Percentiles rank a stretch among this genome's conserved stretches.
phyloP scores from a whole-genome alignment of 805 yeast genomes.

The Zygosaccharomyces pseudorouxii region DNA sequence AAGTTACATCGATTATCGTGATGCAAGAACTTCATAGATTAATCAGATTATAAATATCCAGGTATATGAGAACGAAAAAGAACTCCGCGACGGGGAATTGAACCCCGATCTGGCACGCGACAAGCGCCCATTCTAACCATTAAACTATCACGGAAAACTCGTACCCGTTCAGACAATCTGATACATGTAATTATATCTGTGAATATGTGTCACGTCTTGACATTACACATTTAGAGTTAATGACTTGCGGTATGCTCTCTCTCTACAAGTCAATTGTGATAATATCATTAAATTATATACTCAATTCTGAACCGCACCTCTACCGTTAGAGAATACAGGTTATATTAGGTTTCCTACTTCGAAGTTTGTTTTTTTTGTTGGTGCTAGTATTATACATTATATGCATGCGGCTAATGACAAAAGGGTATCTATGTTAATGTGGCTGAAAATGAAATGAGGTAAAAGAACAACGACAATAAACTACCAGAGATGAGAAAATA shows the following conservation, averaged over 20 bases:
- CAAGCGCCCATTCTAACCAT: slow-evolving; percentile 31
- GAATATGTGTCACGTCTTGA: neutral
- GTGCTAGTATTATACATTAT: slow-evolving; percentile 4
- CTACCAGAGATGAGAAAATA: neutral
- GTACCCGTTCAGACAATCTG: too few species aligned
- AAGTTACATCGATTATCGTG: neutral
- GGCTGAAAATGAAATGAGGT: neutral
- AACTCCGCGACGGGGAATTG: too few species aligned
- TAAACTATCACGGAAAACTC: slow-evolving; percentile 32
- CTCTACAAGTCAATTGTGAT: too few species aligned
- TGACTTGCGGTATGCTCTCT: too few species aligned
- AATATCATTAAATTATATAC: too few species aligned
- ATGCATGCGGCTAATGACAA: slow-evolving; percentile 5
- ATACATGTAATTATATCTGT: too few species aligned
- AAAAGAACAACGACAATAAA: neutral
- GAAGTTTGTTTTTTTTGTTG: neutral
- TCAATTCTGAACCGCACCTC: too few species aligned
- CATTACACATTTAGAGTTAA: neutral
- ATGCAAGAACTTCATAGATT: too few species aligned
- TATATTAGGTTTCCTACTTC: neutral
- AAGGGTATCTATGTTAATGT: slow-evolving; percentile 1
- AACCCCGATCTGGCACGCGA: slow-evolving; percentile 31
- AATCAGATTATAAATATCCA: neutral
- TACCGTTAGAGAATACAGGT: neutral
- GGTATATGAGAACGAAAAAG: too few species aligned